phyloP scores from a whole-genome alignment of 257 asterid genomes.

The Coffea canephora region DNA sequence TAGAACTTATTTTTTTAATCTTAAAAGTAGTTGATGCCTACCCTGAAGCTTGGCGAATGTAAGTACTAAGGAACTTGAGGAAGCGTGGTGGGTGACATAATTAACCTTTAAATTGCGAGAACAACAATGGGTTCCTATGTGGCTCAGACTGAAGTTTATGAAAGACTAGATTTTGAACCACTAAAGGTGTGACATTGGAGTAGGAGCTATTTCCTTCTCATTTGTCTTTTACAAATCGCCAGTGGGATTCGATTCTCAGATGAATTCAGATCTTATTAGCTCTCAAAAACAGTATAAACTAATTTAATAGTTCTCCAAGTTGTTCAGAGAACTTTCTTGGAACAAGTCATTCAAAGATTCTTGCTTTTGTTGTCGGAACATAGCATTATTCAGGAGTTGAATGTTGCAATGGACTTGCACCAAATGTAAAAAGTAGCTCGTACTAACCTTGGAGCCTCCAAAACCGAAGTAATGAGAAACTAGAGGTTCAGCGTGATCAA shows the following conservation, averaged over 20 bases:
- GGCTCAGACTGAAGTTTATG: background rate
- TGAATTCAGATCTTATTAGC: background rate
- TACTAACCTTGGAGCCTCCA: background rate
- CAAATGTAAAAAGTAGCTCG: too few species aligned
- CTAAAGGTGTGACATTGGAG: background rate
- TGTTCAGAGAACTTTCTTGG: background rate
- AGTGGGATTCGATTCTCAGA: background rate
- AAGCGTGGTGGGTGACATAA: background rate
- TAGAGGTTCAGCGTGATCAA: background rate
- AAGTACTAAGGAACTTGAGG: background rate
- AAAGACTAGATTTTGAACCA: background rate
- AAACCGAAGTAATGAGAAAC: too few species aligned
- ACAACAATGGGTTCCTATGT: conserved; percentile 1
- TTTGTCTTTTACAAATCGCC: background rate
- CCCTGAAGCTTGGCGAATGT: background rate
- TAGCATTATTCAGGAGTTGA: background rate
- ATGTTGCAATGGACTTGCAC: background rate
- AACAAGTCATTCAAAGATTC: background rate
- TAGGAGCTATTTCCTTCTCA: background rate
- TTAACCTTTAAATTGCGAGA: background rate
- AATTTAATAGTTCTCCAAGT: background rate
- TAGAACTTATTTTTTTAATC: background rate
- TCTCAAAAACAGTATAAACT: background rate
- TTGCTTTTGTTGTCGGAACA: background rate
- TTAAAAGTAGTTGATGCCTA: background rate